Percentiles rank a stretch among this genome's conserved stretches.
Evolutionary conservation across 2,329 filamentous ascomycete species (phyloP).

Genomic region (Pyrenophora seminiperda): DNA sequence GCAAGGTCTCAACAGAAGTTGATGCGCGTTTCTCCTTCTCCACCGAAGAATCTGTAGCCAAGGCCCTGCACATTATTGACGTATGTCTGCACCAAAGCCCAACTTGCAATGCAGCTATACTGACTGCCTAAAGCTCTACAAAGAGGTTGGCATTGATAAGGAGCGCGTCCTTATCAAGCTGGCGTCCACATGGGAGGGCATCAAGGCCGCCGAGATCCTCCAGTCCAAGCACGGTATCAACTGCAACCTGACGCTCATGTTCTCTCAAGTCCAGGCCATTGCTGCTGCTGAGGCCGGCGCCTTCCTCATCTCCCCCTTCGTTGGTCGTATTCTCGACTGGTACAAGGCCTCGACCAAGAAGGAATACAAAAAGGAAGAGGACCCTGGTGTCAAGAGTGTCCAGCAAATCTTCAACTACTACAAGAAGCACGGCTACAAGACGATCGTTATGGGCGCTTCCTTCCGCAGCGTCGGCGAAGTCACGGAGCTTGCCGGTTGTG

Average conservation of each 20-base stretch:
- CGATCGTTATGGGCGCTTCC: slow-evolving; percentile 99
- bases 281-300: slow-evolving; percentile 92
- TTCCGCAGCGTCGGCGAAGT: slow-evolving; percentile 98
- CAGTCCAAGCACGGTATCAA: slow-evolving; percentile 96
- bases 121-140: slow-evolving; percentile 75
- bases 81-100: slow-evolving; percentile 58
- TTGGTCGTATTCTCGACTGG: slow-evolving; percentile 99
- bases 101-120: slow-evolving; percentile 9
- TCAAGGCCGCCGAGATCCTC: slow-evolving; percentile 96
- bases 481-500: slow-evolving; percentile 95
- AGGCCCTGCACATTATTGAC: slow-evolving; percentile 96
- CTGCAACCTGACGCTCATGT: slow-evolving; percentile 99
- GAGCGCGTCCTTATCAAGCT: slow-evolving; percentile 98
- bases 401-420: slow-evolving; percentile 99
- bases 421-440: slow-evolving; percentile 99
- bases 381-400: slow-evolving; percentile 95
- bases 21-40: slow-evolving; percentile 96
- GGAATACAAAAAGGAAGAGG: slow-evolving; percentile 85
- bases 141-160: slow-evolving; percentile 87
- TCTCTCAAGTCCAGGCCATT: slow-evolving; percentile 93
- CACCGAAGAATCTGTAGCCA: slow-evolving; percentile 87
- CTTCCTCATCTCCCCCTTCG: slow-evolving; percentile 98
- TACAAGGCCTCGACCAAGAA: slow-evolving; percentile 96
- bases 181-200: slow-evolving; percentile 98
- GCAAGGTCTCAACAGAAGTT: slow-evolving; percentile 98